A percentile compares a stretch with the other conserved stretches of the same genome.
Conservation (phyloP, 2,329 filamentous ascomycete genomes). For the Emericellopsis cladophorae region DNA sequence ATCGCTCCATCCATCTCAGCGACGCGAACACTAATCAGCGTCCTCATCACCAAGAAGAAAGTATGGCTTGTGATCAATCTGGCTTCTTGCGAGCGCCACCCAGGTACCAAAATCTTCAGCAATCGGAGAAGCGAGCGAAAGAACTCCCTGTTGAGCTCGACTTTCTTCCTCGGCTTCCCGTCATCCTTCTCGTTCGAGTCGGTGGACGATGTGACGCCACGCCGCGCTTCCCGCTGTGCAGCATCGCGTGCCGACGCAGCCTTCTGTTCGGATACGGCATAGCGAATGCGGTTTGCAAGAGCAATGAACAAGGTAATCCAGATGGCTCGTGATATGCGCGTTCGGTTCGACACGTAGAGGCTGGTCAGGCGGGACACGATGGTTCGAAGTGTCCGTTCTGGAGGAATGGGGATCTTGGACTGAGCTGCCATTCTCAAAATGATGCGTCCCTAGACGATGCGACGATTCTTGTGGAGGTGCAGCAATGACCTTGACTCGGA, state of each 20-base stretch:
- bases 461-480: no score
- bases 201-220: constrained; percentile 32
- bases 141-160: constrained; percentile 82
- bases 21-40: constrained; percentile 88
- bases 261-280: constrained; percentile 88
- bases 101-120: constrained; percentile 77
- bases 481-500: no score
- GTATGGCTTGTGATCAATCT: constrained; percentile 80
- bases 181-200: constrained; percentile 12
- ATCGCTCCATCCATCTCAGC: constrained; percentile 90
- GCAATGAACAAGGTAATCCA: constrained; percentile 74
- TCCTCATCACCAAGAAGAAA: constrained; percentile 81
- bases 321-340: constrained; percentile 68
- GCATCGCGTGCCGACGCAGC: constrained; percentile 61
- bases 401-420: constrained; percentile 54
- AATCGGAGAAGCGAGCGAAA: constrained; percentile 64
- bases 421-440: constrained; percentile 51
- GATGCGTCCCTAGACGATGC: no score
- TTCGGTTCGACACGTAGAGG: constrained; percentile 69
- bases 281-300: constrained; percentile 74
- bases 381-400: constrained; percentile 52
- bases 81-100: constrained; percentile 80
- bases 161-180: constrained; percentile 53
- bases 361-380: constrained; percentile 53
- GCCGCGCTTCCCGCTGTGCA: constrained; percentile 33